Conservation (phyloP, 2,329 filamentous ascomycete species). For the Fusarium anthophilum region DNA sequence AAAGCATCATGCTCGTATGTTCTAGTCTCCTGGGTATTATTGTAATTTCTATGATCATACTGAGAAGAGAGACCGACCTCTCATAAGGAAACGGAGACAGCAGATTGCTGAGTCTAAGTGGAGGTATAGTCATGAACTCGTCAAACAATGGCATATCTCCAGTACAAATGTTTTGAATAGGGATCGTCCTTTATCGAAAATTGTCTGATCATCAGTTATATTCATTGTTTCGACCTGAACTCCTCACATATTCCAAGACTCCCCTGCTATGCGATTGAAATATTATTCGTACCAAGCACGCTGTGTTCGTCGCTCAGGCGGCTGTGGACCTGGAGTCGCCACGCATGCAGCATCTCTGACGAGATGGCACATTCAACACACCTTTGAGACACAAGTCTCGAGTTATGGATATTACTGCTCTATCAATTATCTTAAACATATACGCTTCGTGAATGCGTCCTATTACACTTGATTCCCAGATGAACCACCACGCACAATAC, state of each 20-base stretch:
- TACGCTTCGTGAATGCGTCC: neutral
- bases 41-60: neutral
- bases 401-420: neutral
- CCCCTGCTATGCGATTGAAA: neutral
- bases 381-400: neutral
- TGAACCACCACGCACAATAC: neutral
- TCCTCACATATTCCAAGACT: neutral
- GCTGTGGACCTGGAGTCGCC: neutral
- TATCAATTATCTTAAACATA: neutral
- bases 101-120: no score
- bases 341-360: neutral
- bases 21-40: neutral
- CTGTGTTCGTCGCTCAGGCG: neutral
- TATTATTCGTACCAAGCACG: neutral
- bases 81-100: neutral
- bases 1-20: neutral
- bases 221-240: neutral
- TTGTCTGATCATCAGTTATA: neutral
- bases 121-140: neutral
- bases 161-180: neutral
- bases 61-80: no score
- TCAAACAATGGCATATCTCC: neutral
- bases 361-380: neutral
- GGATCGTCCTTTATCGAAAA: neutral
- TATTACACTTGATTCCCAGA: neutral